phyloP scores from a whole-genome alignment of 768 basidiomycete species.

The Xerocomellus dryophilus region DNA sequence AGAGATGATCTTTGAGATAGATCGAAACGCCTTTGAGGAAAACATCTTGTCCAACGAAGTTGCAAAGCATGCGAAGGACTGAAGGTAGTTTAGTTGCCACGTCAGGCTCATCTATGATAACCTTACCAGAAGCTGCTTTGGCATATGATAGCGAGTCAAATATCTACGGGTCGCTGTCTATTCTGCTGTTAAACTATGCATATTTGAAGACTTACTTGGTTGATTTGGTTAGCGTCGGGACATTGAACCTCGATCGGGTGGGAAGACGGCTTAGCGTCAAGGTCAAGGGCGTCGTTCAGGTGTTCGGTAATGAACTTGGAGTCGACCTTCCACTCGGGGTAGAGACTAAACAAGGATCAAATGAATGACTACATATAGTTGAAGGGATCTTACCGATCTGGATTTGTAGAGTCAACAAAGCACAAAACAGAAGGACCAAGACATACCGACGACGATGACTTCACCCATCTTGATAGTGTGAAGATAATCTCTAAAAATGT shows the following conservation, averaged over 20 bases:
- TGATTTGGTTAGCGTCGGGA: slow-evolving; percentile 81
- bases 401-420: slow-evolving; percentile 10
- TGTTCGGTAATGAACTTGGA: slow-evolving; percentile 78
- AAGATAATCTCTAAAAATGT: background rate
- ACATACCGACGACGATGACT: slow-evolving; percentile 72
- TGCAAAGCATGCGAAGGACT: slow-evolving; percentile 93
- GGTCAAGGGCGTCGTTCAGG: slow-evolving; percentile 68
- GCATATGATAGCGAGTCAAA: slow-evolving; percentile 88
- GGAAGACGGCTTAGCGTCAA: slow-evolving; percentile 84
- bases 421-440: background rate
- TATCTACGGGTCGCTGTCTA: slow-evolving; percentile 48
- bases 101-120: background rate
- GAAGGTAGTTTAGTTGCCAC: background rate
- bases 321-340: slow-evolving; percentile 85
- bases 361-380: background rate
- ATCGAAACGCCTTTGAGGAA: slow-evolving; percentile 88
- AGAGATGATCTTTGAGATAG: slow-evolving; percentile 87
- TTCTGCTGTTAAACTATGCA: background rate
- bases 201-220: slow-evolving; percentile 45
- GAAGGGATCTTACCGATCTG: slow-evolving; percentile 49
- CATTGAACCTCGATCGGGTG: slow-evolving; percentile 93
- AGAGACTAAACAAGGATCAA: slow-evolving; percentile 45
- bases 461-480: slow-evolving; percentile 68
- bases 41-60: slow-evolving; percentile 82
- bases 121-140: slow-evolving; percentile 72